A percentile compares a stretch with the other conserved stretches of the same genome.
Evolutionary conservation across 2,329 filamentous ascomycete species (phyloP).

Genomic region (Davidsoniella eucalypti): DNA sequence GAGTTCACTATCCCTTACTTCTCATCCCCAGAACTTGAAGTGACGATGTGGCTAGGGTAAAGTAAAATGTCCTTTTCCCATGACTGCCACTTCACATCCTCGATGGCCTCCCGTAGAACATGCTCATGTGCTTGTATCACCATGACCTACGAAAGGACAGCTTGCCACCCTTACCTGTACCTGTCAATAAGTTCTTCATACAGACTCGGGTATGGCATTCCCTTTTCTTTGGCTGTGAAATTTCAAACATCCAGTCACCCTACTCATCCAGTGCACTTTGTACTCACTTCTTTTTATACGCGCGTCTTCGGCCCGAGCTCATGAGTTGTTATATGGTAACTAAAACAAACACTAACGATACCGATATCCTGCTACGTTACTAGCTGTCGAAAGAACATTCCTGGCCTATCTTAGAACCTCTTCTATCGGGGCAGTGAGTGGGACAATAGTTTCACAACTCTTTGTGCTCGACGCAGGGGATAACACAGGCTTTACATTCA

Average conservation of each 20-base stretch:
- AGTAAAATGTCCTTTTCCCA: too few species aligned
- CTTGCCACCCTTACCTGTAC: too few species aligned
- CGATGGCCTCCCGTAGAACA: too few species aligned
- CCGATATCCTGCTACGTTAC: neutral
- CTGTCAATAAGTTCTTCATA: neutral
- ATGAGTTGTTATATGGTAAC: neutral
- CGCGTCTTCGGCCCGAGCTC: neutral
- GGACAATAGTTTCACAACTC: conserved; percentile 49
- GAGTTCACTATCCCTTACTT: neutral
- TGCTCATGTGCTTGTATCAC: too few species aligned
- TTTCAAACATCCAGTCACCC: too few species aligned
- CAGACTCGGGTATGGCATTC: neutral
- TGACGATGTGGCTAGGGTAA: too few species aligned
- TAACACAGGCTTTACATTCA: conserved; percentile 36
- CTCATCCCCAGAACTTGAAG: too few species aligned
- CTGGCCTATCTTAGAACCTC: conserved; percentile 59
- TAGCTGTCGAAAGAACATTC: conserved; percentile 60
- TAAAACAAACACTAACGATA: neutral
- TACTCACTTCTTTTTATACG: neutral
- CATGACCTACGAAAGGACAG: too few species aligned
- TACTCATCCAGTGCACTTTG: neutral
- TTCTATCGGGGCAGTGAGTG: conserved; percentile 48
- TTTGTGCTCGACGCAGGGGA: conserved; percentile 32
- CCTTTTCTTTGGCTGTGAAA: too few species aligned
- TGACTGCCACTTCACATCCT: too few species aligned